These are phyloP conservation scores for Gaeumannomyces tritici DNA, from an alignment of 2,329 filamentous ascomycete genomes.

Conservation along the genomic window DNA sequence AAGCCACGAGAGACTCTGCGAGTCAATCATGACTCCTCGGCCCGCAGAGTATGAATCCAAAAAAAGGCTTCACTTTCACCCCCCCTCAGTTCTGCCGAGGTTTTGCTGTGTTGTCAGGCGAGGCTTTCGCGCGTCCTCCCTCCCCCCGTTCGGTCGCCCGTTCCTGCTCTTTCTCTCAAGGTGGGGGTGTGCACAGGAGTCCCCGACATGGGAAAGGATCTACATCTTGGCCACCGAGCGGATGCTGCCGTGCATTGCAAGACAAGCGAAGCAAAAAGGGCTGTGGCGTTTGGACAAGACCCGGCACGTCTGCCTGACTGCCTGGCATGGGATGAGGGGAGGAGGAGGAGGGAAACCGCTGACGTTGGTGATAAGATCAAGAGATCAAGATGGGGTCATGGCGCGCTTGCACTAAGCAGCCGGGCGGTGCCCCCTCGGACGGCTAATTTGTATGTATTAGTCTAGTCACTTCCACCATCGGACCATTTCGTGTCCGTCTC, in stretches of 20 bases:
- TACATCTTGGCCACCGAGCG: not conserved
- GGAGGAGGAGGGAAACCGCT: no score
- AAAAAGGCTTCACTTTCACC: no score
- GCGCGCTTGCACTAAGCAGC: not conserved
- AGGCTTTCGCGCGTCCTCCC: not conserved
- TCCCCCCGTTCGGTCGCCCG: no score
- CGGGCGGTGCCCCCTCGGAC: not conserved
- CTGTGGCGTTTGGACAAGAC: not conserved
- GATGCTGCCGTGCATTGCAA: not conserved
- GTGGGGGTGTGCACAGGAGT: no score
- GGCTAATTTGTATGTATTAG: not conserved
- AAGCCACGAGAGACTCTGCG: not conserved
- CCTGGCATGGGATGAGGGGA: no score
- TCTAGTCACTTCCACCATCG: not conserved
- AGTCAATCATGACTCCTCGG: not conserved
- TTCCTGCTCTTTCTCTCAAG: not conserved
- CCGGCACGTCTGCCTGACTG: not conserved
- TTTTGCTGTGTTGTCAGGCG: not conserved
- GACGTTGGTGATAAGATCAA: not conserved
- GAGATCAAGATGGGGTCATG: not conserved
- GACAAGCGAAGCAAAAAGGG: not conserved
- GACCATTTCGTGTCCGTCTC: not conserved
- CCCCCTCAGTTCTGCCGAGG: not conserved
- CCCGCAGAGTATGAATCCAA: not conserved
- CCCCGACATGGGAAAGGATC: not conserved